Evolutionary conservation across 208 protist genomes (phyloP).

Genomic region (Angomonas ambiguus): DNA sequence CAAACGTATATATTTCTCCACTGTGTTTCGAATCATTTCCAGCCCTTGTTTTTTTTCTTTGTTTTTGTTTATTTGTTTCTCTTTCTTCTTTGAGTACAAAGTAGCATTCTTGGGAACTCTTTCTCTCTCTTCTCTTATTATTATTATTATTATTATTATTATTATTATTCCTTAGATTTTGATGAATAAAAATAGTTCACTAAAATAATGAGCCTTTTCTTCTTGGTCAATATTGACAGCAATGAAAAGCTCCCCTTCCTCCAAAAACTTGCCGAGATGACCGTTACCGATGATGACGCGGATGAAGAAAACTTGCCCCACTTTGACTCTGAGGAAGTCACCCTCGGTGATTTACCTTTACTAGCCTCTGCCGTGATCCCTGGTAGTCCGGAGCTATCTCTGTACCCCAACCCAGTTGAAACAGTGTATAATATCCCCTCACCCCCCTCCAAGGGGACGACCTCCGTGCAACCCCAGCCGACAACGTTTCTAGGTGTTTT

Average conservation of each 20-base stretch:
- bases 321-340: neutral
- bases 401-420: too few species aligned
- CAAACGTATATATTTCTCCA: too few species aligned
- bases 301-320: neutral
- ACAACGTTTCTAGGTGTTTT: too few species aligned
- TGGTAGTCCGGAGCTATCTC: neutral
- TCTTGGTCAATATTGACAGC: neutral
- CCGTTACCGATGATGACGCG: neutral
- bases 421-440: too few species aligned
- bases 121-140: neutral
- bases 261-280: neutral
- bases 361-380: neutral
- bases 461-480: too few species aligned
- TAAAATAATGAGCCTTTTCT: constrained; percentile 1
- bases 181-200: too few species aligned
- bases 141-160: too few species aligned
- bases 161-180: too few species aligned
- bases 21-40: neutral
- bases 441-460: too few species aligned
- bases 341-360: neutral
- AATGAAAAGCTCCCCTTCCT: neutral
- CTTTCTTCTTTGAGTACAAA: neutral
- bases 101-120: too few species aligned
- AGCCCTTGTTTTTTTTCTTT: neutral
- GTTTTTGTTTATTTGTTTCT: neutral